Percentiles rank a stretch among this genome's conserved stretches.
Conservation (phyloP, 2,329 filamentous ascomycete genomes). For the Ilyonectria sp. region DNA sequence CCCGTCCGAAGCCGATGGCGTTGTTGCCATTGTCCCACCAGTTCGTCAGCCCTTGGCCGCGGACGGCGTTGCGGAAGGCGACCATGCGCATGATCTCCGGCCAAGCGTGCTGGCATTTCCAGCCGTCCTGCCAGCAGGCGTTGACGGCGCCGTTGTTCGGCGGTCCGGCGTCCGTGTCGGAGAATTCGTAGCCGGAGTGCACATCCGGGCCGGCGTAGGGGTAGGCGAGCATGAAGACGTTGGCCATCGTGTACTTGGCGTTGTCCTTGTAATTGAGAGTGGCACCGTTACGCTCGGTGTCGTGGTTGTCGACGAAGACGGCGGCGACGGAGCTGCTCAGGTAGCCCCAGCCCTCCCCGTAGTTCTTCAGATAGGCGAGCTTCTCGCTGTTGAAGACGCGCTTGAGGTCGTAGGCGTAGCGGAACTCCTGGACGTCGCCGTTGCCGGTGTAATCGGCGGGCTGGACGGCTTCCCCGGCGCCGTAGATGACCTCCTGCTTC, state of each 20-base stretch:
- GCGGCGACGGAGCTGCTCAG: neutral
- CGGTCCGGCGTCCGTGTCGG: neutral
- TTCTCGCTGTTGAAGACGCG: neutral
- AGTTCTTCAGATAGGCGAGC: neutral
- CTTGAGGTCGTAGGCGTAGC: neutral
- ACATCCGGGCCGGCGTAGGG: neutral
- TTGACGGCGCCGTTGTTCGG: neutral
- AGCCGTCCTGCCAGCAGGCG: neutral
- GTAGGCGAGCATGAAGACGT: neutral
- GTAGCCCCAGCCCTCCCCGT: neutral
- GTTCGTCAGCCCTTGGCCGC: neutral
- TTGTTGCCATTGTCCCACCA: neutral
- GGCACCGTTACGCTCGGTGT: neutral
- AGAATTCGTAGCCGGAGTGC: neutral
- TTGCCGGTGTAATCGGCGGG: neutral
- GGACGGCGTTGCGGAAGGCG: neutral
- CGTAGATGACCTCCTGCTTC: neutral
- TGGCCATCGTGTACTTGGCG: neutral
- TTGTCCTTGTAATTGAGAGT: neutral
- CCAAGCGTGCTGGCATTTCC: neutral
- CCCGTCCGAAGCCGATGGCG: neutral
- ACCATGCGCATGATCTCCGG: neutral
- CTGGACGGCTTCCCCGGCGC: neutral
- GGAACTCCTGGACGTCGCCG: neutral
- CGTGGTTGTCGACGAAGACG: neutral